A percentile compares a stretch with the other conserved stretches of the same genome.
phyloP scores from a whole-genome alignment of 345 rosid genomes.

The Aquilaria yunnanensis region DNA sequence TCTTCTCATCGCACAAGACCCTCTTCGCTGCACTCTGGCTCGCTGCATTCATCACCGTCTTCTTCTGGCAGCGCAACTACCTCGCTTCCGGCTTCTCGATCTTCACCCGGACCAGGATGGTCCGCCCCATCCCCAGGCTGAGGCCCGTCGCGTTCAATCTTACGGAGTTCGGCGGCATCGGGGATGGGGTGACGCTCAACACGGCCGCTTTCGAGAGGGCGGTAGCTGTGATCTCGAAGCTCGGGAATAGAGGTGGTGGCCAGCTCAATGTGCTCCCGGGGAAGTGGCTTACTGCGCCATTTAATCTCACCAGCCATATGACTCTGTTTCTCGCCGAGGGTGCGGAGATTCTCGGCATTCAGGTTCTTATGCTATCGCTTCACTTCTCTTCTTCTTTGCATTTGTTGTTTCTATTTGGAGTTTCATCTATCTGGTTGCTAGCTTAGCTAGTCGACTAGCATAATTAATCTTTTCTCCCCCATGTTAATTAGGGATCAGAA shows the following conservation, averaged over 20 bases:
- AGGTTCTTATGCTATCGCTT: slow-evolving; percentile 34
- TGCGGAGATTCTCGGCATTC: slow-evolving; percentile 72
- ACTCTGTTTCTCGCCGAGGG: slow-evolving; percentile 86
- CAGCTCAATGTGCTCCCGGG: slow-evolving; percentile 98
- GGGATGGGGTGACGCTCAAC: slow-evolving; percentile 73
- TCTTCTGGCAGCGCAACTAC: slow-evolving; percentile 67
- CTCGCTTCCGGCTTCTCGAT: slow-evolving; percentile 36
- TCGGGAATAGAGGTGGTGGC: slow-evolving; percentile 64
- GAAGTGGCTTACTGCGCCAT: slow-evolving; percentile 92
- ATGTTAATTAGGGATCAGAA: not conserved
- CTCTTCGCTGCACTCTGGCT: slow-evolving; percentile 77
- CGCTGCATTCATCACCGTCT: slow-evolving; percentile 73
- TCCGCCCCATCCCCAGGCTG: slow-evolving; percentile 42
- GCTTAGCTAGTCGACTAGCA: not conserved
- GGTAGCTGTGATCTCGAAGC: slow-evolving; percentile 65
- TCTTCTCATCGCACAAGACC: slow-evolving; percentile 64
- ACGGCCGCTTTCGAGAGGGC: slow-evolving; percentile 93
- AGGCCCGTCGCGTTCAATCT: slow-evolving; percentile 67
- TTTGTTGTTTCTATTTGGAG: not conserved
- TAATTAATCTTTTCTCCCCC: too few relatives aligned
- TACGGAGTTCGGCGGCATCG: slow-evolving; percentile 89
- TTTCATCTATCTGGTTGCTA: not conserved
- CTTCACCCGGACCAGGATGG: slow-evolving; percentile 30
- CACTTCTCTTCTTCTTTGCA: too few relatives aligned
- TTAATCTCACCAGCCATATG: slow-evolving; percentile 91